Evolutionary conservation across 768 basidiomycete genomes (phyloP).

Genomic region (Epithele typhae): DNA sequence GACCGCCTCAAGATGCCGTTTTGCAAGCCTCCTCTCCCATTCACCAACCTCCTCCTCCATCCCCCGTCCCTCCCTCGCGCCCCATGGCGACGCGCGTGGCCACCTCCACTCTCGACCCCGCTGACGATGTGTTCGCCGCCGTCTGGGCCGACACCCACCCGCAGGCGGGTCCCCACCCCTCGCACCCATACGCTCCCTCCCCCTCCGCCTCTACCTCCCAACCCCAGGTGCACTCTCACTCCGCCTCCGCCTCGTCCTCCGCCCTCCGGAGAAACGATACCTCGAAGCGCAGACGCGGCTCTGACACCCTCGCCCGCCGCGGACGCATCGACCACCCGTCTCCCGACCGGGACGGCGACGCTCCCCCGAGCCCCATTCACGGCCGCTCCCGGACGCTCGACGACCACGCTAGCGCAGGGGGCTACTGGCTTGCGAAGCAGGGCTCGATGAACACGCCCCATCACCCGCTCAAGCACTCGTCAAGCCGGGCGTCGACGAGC

Average conservation of each 20-base stretch:
- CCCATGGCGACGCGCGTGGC: neutral
- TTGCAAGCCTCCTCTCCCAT: too few relatives aligned
- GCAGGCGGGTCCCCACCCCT: neutral
- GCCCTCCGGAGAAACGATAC: conserved; percentile 19
- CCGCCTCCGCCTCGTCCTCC: conserved; percentile 20
- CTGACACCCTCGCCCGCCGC: conserved; percentile 20
- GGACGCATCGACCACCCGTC: conserved; percentile 21
- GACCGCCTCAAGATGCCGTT: too few relatives aligned
- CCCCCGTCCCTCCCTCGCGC: too few relatives aligned
- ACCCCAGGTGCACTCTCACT: too few relatives aligned
- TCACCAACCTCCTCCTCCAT: too few relatives aligned
- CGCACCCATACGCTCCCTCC: neutral
- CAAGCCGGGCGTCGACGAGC: conserved; percentile 2
- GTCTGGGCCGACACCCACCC: conserved; percentile 1
- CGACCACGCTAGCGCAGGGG: neutral
- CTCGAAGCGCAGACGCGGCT: conserved; percentile 25
- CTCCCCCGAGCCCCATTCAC: conserved; percentile 7
- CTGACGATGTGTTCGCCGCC: neutral
- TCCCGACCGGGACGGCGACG: neutral
- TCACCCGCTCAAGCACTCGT: conserved; percentile 16
- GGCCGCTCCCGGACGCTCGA: conserved; percentile 22
- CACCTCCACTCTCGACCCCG: neutral
- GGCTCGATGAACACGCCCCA: conserved; percentile 12
- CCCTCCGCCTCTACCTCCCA: too few relatives aligned
- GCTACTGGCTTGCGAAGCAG: conserved; percentile 4